A percentile compares a stretch with the other conserved stretches of the same genome.
These are phyloP conservation scores for Colletotrichum sp. DNA, from an alignment of 2,329 filamentous ascomycete species.

Conservation along the genomic window DNA sequence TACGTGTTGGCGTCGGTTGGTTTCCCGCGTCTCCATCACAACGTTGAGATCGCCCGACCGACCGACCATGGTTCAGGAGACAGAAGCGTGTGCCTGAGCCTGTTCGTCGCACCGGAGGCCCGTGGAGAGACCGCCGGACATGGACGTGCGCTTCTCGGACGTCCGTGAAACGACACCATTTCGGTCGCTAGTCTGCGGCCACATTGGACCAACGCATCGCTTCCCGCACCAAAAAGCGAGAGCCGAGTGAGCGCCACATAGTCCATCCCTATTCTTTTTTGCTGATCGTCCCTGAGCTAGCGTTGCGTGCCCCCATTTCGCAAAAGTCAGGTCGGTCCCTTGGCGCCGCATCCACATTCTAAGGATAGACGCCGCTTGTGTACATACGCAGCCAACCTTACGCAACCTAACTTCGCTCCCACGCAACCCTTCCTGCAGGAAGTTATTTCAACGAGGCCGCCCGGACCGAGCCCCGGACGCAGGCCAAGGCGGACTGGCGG, in stretches of 20 bases:
- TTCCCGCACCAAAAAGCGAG: constrained; percentile 19
- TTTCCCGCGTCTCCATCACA: neutral
- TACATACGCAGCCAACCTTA: neutral
- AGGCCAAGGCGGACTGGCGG: constrained; percentile 9
- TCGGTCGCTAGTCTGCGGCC: constrained; percentile 3
- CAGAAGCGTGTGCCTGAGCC: neutral
- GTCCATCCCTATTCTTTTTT: neutral
- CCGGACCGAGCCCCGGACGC: constrained; percentile 10
- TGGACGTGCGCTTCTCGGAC: constrained; percentile 15
- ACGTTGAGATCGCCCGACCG: neutral
- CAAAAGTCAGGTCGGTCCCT: neutral
- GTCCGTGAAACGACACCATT: constrained; percentile 20
- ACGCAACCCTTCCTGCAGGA: neutral
- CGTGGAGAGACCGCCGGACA: constrained; percentile 21
- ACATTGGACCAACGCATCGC: constrained; percentile 3
- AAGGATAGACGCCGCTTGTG: neutral
- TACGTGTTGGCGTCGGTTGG: neutral
- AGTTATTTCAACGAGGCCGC: neutral
- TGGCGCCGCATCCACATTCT: neutral
- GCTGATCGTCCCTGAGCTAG: constrained; percentile 10
- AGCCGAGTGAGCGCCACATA: constrained; percentile 10
- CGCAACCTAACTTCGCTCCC: neutral
- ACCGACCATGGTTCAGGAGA: constrained; percentile 5
- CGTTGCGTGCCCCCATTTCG: neutral
- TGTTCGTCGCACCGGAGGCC: constrained; percentile 13